Conservation (phyloP, 345 rosid species). For the Citrus sinensis region DNA sequence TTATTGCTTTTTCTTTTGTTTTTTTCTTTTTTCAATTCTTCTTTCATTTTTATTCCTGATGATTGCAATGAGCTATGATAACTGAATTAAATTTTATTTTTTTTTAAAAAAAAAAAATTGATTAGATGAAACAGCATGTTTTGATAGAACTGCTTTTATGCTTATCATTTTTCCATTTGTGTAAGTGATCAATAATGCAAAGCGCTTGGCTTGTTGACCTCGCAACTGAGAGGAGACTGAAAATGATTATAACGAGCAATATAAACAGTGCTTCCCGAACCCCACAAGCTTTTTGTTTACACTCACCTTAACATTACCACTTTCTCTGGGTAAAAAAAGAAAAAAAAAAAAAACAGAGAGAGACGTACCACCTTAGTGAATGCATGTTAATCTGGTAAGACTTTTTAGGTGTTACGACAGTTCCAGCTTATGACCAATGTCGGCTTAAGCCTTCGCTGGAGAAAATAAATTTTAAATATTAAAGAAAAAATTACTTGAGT, state of each 20-base stretch:
- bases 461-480: no score
- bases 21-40: background rate
- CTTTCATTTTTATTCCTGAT: background rate
- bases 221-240: background rate
- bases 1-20: background rate
- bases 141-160: background rate
- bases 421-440: no score
- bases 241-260: background rate
- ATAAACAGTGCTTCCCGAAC: background rate
- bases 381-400: no score
- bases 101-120: no score
- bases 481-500: no score
- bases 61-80: background rate
- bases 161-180: background rate
- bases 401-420: no score
- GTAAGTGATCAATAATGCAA: background rate
- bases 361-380: constrained; percentile 6
- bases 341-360: background rate
- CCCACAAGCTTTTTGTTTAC: background rate
- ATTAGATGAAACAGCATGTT: background rate
- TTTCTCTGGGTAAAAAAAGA: background rate
- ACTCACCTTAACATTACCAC: background rate
- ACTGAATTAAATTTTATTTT: no score
- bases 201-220: constrained; percentile 15
- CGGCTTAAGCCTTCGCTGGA: no score